Evolutionary conservation across 2,329 filamentous ascomycete species (phyloP).

Genomic region (Nigrograna mackinnonii): DNA sequence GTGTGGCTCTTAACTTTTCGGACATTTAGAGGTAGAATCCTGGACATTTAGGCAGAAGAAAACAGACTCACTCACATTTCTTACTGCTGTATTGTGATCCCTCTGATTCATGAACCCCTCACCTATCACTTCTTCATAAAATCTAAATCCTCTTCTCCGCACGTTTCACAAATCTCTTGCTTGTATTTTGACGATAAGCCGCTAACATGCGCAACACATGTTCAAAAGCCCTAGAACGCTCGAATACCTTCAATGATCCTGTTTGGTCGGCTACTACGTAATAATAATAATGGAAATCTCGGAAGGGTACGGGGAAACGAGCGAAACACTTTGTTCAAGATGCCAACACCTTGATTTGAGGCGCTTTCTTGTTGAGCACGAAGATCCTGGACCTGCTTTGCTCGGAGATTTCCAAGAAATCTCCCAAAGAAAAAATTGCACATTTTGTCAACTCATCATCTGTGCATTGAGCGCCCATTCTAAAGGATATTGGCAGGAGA

Average conservation of each 20-base stretch:
- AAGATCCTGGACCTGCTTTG: neutral
- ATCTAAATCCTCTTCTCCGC: neutral
- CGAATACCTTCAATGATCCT: conserved; percentile 1
- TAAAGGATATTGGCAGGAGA: conserved; percentile 1
- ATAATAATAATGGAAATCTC: neutral
- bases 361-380: neutral
- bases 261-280: neutral
- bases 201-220: neutral
- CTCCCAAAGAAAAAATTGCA: conserved; percentile 1
- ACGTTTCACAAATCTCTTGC: conserved; percentile 1
- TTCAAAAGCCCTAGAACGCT: neutral
- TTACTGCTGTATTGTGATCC: no score
- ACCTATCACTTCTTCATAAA: no score
- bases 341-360: neutral
- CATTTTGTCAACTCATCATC: conserved; percentile 1
- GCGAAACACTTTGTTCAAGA: conserved; percentile 1
- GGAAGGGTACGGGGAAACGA: neutral
- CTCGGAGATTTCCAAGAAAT: conserved; percentile 1
- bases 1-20: no score
- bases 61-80: no score
- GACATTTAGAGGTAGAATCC: no score
- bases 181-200: neutral
- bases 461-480: neutral
- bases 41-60: no score
- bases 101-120: no score